phyloP scores from a whole-genome alignment of 1,284 basidiomycete genomes.

The Moniliophthora roreri region DNA sequence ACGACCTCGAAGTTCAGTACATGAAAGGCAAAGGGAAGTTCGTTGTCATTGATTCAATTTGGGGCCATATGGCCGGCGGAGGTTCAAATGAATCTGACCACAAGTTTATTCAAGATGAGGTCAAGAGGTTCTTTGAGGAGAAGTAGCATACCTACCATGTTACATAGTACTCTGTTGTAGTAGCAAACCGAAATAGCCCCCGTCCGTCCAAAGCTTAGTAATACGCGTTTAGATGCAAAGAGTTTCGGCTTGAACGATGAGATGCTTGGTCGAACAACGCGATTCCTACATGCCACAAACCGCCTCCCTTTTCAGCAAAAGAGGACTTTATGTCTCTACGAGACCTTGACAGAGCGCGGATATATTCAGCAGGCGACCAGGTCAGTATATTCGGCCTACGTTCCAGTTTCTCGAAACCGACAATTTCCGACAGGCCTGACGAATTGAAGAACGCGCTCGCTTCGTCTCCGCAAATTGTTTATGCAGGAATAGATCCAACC shows the following conservation, averaged over 20 bases:
- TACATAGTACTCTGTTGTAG: no score
- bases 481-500: slow-evolving; percentile 92
- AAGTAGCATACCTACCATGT: slow-evolving; percentile 15
- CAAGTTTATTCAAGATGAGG: slow-evolving; percentile 35
- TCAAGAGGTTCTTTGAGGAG: slow-evolving; percentile 36
- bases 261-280: slow-evolving; percentile 2
- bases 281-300: background rate
- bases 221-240: background rate
- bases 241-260: background rate
- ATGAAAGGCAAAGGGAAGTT: slow-evolving; percentile 41
- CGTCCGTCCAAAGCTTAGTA: background rate
- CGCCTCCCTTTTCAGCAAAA: background rate
- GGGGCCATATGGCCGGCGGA: slow-evolving; percentile 58
- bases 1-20: slow-evolving; percentile 44
- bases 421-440: slow-evolving; percentile 29
- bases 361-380: slow-evolving; percentile 48
- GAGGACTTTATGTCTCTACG: slow-evolving; percentile 26
- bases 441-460: slow-evolving; percentile 35
- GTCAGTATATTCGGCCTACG: slow-evolving; percentile 21
- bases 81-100: slow-evolving; percentile 36
- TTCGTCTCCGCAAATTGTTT: slow-evolving; percentile 58
- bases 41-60: slow-evolving; percentile 52
- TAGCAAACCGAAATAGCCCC: no score
- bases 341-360: slow-evolving; percentile 43
- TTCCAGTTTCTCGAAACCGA: slow-evolving; percentile 6